Evolutionary conservation across 2,329 filamentous ascomycete genomes (phyloP).

Genomic region (Alternaria viburni): DNA sequence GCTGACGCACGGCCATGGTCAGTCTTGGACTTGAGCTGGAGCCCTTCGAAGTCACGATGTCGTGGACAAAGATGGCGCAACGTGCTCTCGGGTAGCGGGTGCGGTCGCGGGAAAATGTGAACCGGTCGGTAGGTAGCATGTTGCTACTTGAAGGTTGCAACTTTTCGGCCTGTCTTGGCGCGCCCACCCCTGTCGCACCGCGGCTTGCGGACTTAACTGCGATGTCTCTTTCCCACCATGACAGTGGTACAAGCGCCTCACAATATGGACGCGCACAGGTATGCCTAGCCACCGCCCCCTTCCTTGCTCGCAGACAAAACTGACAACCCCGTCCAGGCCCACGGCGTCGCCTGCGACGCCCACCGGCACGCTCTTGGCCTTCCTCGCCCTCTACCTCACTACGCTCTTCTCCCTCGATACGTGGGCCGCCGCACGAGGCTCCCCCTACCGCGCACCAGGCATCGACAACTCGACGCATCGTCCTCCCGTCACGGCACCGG

Average conservation of each 20-base stretch:
- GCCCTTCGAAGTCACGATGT: not conserved
- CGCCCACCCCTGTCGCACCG: conserved; percentile 11
- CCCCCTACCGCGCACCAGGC: conserved; percentile 37
- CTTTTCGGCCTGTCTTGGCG: conserved; percentile 26
- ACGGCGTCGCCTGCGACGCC: conserved; percentile 12
- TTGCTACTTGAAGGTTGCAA: not conserved
- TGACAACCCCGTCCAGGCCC: conserved; percentile 5
- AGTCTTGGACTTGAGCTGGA: not conserved
- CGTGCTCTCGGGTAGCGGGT: not conserved
- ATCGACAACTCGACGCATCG: conserved; percentile 27
- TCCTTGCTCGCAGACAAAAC: not conserved
- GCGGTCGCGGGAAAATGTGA: not conserved
- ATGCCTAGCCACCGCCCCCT: not conserved
- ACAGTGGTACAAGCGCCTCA: not conserved
- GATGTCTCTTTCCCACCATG: not conserved
- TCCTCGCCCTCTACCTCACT: conserved; percentile 49
- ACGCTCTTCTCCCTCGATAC: conserved; percentile 49
- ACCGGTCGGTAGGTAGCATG: not conserved
- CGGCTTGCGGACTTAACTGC: not conserved
- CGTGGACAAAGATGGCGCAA: not conserved
- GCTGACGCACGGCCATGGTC: conserved; percentile 17
- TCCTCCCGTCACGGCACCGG: conserved; percentile 23
- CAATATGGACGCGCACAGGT: conserved; percentile 11
- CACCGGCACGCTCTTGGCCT: conserved; percentile 36
- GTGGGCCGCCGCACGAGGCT: conserved; percentile 43